Evolutionary conservation across 192 early-diverging fungal genomes (phyloP), one percentile per base, ranked within the genome.

Genomic region (Coemansia sp.): DNA sequence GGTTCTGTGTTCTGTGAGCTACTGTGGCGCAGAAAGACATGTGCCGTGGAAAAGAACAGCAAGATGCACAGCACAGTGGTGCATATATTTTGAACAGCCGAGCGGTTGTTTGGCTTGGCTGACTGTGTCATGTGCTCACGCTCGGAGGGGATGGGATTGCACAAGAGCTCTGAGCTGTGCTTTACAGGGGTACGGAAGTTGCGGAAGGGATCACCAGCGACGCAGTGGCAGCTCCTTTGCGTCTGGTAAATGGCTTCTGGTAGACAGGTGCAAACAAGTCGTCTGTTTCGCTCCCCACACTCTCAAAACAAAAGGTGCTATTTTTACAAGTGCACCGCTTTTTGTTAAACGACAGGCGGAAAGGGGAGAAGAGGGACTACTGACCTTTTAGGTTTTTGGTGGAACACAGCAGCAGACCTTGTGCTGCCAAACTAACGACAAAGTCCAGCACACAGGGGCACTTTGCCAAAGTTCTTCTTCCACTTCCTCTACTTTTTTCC

Each of bases 281-380:
- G 42, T 16, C 42, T 16, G 42, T 13, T 25, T 12, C 46, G 6
- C 46, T 12, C 46, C 46, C 20, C 46, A 23, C 46, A 25, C 23
- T n/a, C 46, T 12, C 46, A 49, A 49, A 49, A 49, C 25, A 46
- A 46, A 46, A 9, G n/a, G n/a, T 25, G 46, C 46, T 49, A 49
- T 49, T 49, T 49, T 49, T 49, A 21, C n/a, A 49, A 7, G n/a
- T 23, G n/a, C n/a, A 49, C 46, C 46, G 21, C 46, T 49, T 25
- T 49, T 49, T 21, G 37, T 35, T 4, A 10, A 10, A 35, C 16
- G 6, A 20, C 43, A 13, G 0, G 43, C 43, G 43, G 18, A 46
- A 46, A 46, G 18, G 10, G 18, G 18, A 35, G 34, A 46, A 46
- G 18, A 18, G 18, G 18, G 10, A 10, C 34, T 35, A 35, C 34